These are phyloP conservation scores for Immersiporthe knoxdaviesiana DNA, from an alignment of 2,329 filamentous ascomycete genomes.

Conservation along the genomic window DNA sequence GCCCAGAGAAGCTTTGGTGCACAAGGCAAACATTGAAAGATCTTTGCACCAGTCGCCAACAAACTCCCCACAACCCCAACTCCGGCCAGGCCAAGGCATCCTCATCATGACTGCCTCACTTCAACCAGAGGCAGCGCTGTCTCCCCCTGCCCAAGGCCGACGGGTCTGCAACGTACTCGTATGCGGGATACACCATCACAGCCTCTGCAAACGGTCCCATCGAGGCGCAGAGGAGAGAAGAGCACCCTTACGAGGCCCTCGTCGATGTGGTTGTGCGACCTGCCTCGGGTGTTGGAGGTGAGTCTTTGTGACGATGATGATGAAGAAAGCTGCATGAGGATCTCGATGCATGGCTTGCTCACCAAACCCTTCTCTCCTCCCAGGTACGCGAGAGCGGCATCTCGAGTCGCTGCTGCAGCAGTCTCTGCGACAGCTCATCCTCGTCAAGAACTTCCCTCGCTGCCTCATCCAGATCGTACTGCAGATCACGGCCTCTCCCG, in stretches of 20 bases:
- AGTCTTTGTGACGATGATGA: no score
- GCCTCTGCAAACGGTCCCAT: constrained; percentile 91
- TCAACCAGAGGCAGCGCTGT: constrained; percentile 57
- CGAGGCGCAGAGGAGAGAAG: constrained; percentile 85
- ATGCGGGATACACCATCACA: constrained; percentile 78
- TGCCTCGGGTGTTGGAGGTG: constrained; percentile 80
- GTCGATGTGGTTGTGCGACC: constrained; percentile 91
- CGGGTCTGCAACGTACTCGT: constrained; percentile 77
- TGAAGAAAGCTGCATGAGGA: not conserved
- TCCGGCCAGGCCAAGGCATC: constrained; percentile 15
- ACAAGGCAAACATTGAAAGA: constrained; percentile 5
- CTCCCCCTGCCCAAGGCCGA: constrained; percentile 71
- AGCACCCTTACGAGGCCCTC: constrained; percentile 87
- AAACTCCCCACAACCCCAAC: constrained; percentile 21
- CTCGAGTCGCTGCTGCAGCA: constrained; percentile 77
- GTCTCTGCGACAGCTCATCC: constrained; percentile 73
- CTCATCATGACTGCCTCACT: constrained; percentile 48
- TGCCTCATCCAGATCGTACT: constrained; percentile 79
- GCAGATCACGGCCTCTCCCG: constrained; percentile 72
- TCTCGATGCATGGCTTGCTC: constrained; percentile 31
- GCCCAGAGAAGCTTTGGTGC: not conserved
- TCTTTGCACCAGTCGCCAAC: constrained; percentile 9
- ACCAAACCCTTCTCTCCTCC: constrained; percentile 33
- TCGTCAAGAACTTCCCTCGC: constrained; percentile 75
- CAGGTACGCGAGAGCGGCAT: constrained; percentile 76